phyloP scores from a whole-genome alignment of 441 rosid genomes.

The Erysimum cheiri region DNA sequence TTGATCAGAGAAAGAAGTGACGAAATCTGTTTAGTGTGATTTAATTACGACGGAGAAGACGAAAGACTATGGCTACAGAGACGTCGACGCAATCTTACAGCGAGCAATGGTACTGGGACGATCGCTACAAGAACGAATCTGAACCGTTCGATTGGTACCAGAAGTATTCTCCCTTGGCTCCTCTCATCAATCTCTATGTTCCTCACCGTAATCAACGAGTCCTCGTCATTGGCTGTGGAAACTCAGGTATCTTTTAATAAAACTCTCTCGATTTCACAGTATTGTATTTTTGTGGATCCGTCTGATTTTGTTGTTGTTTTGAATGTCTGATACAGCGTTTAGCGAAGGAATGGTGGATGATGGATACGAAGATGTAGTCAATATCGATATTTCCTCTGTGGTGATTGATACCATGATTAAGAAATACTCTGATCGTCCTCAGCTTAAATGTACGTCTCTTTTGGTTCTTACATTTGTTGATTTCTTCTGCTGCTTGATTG shows the following conservation, averaged over 20 bases:
- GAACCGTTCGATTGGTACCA: slow-evolving; percentile 93
- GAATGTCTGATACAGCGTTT: slow-evolving; percentile 52
- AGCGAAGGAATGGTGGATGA: slow-evolving; percentile 82
- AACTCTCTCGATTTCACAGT: background rate
- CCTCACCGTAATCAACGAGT: slow-evolving; percentile 57
- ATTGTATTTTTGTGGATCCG: background rate
- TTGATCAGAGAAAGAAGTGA: background rate
- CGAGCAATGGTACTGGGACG: slow-evolving; percentile 87
- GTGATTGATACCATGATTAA: slow-evolving; percentile 68
- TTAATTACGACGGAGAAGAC: slow-evolving; percentile 27
- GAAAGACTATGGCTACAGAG: slow-evolving; percentile 47
- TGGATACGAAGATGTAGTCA: slow-evolving; percentile 79
- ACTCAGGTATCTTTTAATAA: slow-evolving; percentile 54
- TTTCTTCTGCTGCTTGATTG: background rate
- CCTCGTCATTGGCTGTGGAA: slow-evolving; percentile 86
- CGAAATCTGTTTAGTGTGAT: slow-evolving; percentile 24
- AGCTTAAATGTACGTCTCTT: slow-evolving; percentile 65
- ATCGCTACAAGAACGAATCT: slow-evolving; percentile 74
- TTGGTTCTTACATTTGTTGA: background rate
- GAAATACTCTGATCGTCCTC: slow-evolving; percentile 62
- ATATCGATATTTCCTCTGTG: slow-evolving; percentile 75
- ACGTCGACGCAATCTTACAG: slow-evolving; percentile 76
- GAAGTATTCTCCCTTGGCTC: slow-evolving; percentile 76
- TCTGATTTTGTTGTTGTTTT: background rate
- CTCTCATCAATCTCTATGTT: slow-evolving; percentile 73